phyloP scores from a whole-genome alignment of 2,329 filamentous ascomycete genomes.

The Colletotrichum incanum region DNA sequence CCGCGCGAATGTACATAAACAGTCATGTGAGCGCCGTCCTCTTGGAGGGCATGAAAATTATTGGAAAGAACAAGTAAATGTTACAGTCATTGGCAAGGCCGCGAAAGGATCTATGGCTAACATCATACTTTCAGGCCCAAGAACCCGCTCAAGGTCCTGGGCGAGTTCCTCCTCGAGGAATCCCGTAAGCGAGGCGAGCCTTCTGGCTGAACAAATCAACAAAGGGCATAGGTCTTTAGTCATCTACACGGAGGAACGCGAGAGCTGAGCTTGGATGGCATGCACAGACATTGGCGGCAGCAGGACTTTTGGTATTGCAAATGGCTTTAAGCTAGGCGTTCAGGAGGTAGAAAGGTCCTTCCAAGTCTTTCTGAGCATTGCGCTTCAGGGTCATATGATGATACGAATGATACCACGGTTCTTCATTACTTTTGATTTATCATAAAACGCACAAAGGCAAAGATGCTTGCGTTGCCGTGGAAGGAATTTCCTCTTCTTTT shows the following conservation, averaged over 20 bases:
- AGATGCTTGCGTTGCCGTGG: constrained; percentile 16
- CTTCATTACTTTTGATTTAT: constrained; percentile 33
- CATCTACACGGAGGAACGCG: not conserved
- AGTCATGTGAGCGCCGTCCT: constrained; percentile 77
- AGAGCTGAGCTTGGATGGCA: constrained; percentile 14
- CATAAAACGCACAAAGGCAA: not conserved
- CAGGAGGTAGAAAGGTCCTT: constrained; percentile 35
- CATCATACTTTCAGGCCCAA: constrained; percentile 64
- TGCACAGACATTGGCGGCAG: not conserved
- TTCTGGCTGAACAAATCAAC: not conserved
- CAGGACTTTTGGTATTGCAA: constrained; percentile 1
- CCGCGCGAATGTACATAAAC: constrained; percentile 80
- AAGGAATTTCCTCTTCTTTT: constrained; percentile 27
- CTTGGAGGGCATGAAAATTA: constrained; percentile 81
- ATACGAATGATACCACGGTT: constrained; percentile 31
- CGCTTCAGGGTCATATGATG: constrained; percentile 4
- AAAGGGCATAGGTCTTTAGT: not conserved
- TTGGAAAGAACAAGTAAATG: constrained; percentile 79
- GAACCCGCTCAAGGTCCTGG: constrained; percentile 78
- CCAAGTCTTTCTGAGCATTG: not conserved
- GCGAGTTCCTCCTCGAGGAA: constrained; percentile 79
- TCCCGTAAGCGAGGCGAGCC: constrained; percentile 55
- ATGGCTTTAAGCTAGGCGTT: constrained; percentile 36
- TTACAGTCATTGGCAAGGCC: constrained; percentile 8
- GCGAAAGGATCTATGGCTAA: constrained; percentile 5